Percentiles rank a stretch among this genome's conserved stretches.
Evolutionary conservation across 2,329 filamentous ascomycete genomes (phyloP).

Genomic region (Neonectria hederae): DNA sequence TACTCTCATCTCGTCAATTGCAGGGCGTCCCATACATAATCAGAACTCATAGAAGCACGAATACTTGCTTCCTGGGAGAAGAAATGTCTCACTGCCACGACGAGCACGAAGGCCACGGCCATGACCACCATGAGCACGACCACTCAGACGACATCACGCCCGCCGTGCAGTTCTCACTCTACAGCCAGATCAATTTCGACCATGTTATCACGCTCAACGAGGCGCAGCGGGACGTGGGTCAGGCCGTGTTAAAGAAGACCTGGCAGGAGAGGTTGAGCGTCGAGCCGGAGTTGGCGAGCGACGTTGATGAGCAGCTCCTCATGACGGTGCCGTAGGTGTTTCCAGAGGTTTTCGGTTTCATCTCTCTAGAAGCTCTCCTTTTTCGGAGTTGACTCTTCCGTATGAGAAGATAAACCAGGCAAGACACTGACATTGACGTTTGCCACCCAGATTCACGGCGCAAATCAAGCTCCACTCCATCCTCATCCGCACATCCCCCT

Average conservation of each 20-base stretch:
- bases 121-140: conserved; percentile 74
- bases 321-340: conserved; percentile 84
- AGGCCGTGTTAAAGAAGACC: conserved; percentile 84
- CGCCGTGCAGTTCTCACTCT: conserved; percentile 88
- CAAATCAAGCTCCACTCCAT: conserved; percentile 94
- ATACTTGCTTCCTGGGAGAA: background rate
- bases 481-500: conserved; percentile 80
- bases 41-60: background rate
- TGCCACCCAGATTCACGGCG: conserved; percentile 78
- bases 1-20: background rate
- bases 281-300: conserved; percentile 81
- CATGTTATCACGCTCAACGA: conserved; percentile 89
- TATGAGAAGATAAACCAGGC: background rate
- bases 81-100: conserved; percentile 61
- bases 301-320: conserved; percentile 92
- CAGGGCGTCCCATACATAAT: background rate
- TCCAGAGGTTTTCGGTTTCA: background rate
- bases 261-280: conserved; percentile 82
- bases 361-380: background rate
- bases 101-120: conserved; percentile 61
- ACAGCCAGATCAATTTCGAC: conserved; percentile 91
- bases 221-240: conserved; percentile 71
- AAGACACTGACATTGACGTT: background rate
- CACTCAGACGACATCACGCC: conserved; percentile 93
- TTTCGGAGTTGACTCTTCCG: background rate